phyloP scores from a whole-genome alignment of 176 grass and related monocot species.

The Leersia perrieri region DNA sequence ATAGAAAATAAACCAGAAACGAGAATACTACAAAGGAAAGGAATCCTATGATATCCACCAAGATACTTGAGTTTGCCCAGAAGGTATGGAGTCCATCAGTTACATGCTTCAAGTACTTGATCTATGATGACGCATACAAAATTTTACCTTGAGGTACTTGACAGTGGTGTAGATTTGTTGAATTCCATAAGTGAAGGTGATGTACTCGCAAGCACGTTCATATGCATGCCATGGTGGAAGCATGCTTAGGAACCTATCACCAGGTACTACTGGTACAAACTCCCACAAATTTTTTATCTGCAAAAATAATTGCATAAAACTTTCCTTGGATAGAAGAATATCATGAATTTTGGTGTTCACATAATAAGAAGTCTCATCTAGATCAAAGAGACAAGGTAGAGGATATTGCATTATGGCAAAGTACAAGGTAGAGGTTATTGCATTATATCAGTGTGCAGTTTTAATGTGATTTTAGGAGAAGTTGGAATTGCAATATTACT shows the following conservation, averaged over 20 bases:
- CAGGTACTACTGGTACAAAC: constrained; percentile 61
- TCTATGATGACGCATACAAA: constrained; percentile 12
- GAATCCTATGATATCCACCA: no score
- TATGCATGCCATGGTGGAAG: constrained; percentile 97
- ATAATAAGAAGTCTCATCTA: constrained; percentile 31
- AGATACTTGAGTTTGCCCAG: no score
- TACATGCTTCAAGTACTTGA: no score
- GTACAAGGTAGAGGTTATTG: neutral
- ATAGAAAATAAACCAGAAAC: constrained; percentile 24
- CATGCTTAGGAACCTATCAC: constrained; percentile 96
- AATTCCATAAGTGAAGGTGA: constrained; percentile 75
- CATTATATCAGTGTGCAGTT: neutral
- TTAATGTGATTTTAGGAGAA: no score
- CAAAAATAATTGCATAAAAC: constrained; percentile 15
- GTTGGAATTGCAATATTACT: constrained; percentile 10
- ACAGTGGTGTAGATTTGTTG: constrained; percentile 96
- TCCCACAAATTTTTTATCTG: constrained; percentile 96
- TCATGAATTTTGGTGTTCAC: no score
- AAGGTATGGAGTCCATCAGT: no score
- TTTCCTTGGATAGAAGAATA: constrained; percentile 11
- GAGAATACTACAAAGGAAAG: no score
- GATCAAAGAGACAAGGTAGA: constrained; percentile 18
- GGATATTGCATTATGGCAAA: neutral
- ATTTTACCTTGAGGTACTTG: constrained; percentile 68
- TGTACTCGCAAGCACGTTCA: constrained; percentile 84